Evolutionary conservation across 805 yeast genomes (phyloP).

Genomic region (Schizosaccharomyces japonicus): DNA sequence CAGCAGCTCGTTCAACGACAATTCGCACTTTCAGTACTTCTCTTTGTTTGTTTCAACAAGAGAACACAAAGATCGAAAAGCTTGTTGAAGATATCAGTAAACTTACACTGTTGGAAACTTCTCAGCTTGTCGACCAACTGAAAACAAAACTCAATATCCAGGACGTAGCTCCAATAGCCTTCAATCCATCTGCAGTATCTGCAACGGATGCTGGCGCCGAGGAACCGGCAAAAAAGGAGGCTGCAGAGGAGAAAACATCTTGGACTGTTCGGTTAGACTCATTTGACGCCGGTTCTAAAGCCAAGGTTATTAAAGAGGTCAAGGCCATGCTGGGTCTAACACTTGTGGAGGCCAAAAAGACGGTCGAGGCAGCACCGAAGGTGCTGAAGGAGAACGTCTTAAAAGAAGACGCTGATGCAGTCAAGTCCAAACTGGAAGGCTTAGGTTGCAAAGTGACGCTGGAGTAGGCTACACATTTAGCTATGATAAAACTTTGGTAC

Average conservation of each 20-base stretch:
- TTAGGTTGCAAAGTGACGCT: conserved; percentile 81
- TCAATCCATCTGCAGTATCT: conserved; percentile 34
- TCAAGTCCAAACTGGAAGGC: conserved; percentile 75
- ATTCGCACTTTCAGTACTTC: no score
- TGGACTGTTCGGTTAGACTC: conserved; percentile 79
- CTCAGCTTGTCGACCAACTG: conserved; percentile 47
- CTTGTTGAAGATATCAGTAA: conserved; percentile 82
- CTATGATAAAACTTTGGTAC: background rate
- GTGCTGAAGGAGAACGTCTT: conserved; percentile 81
- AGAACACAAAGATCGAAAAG: conserved; percentile 52
- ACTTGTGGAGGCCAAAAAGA: conserved; percentile 88
- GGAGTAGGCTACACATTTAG: conserved; percentile 56
- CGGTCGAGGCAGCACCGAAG: conserved; percentile 95
- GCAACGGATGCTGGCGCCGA: conserved; percentile 47
- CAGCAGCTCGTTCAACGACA: no score
- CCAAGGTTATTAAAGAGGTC: conserved; percentile 93
- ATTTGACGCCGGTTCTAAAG: conserved; percentile 83
- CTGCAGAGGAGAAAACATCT: conserved; percentile 69
- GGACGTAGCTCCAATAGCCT: conserved; percentile 69
- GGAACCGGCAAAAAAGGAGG: conserved; percentile 49
- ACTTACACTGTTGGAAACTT: conserved; percentile 78
- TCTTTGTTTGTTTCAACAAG: no score
- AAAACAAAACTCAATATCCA: conserved; percentile 48
- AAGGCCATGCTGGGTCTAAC: conserved; percentile 76
- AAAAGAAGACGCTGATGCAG: conserved; percentile 94